Percentiles rank a stretch among this genome's conserved stretches.
Conservation (phyloP, 352 stramenopile species). For the Pythium aquatile region DNA sequence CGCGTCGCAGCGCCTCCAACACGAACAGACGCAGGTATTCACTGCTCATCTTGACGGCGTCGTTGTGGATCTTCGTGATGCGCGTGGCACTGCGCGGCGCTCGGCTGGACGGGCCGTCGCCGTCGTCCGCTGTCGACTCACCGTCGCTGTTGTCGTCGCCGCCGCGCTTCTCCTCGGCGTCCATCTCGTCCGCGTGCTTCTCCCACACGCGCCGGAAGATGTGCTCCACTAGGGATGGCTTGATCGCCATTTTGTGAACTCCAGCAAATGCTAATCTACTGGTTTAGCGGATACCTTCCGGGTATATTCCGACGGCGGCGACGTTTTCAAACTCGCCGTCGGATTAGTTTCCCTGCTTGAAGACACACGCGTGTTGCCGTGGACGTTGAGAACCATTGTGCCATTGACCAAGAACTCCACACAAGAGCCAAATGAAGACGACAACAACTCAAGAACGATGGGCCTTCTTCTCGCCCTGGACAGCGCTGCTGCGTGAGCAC, state of each 20-base stretch:
- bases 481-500: constrained; percentile 9
- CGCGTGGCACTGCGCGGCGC: constrained; percentile 25
- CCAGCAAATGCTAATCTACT: not conserved
- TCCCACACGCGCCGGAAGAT: constrained; percentile 69
- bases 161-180: constrained; percentile 21
- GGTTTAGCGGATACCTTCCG: not conserved
- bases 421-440: not conserved
- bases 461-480: constrained; percentile 23
- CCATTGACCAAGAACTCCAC: not conserved
- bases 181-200: constrained; percentile 28
- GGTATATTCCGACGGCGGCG: not conserved
- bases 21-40: constrained; percentile 80
- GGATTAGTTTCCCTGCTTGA: not conserved
- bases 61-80: constrained; percentile 70
- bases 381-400: no score
- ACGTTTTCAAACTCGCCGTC: not conserved
- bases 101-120: constrained; percentile 23
- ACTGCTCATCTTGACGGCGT: constrained; percentile 72
- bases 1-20: constrained; percentile 65
- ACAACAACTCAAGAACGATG: constrained; percentile 11
- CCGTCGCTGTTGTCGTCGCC: constrained; percentile 48
- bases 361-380: not conserved
- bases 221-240: constrained; percentile 64
- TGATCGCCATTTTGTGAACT: constrained; percentile 35
- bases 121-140: constrained; percentile 36